These are phyloP conservation scores for Plasmodium adleri DNA, from an alignment of 169 alveolate genomes.

Conservation along the genomic window DNA sequence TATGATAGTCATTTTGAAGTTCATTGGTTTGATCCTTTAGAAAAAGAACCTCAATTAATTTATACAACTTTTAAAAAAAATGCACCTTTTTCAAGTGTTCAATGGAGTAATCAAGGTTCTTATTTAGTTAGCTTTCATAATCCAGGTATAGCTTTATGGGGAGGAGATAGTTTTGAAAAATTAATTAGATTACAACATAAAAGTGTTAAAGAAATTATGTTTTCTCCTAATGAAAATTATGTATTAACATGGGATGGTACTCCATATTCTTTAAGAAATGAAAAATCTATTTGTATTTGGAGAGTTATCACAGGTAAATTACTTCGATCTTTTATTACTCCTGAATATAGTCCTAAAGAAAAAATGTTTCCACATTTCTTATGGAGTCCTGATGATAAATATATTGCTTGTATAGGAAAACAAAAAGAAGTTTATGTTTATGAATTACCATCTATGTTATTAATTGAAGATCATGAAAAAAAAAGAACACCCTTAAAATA, in stretches of 20 bases:
- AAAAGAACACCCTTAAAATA: slow-evolving; percentile 89
- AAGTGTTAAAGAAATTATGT: slow-evolving; percentile 89
- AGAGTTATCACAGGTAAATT: slow-evolving; percentile 90
- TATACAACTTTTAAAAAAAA: slow-evolving; percentile 90
- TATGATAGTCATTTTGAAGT: slow-evolving; percentile 90
- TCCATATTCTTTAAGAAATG: slow-evolving; percentile 87
- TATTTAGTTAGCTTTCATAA: slow-evolving; percentile 91
- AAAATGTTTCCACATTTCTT: slow-evolving; percentile 86
- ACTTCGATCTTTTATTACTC: slow-evolving; percentile 85
- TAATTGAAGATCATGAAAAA: slow-evolving; percentile 85
- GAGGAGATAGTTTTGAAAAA: slow-evolving; percentile 90
- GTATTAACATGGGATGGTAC: slow-evolving; percentile 93
- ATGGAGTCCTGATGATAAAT: slow-evolving; percentile 91
- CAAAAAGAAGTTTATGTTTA: slow-evolving; percentile 83
- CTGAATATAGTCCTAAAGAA: slow-evolving; percentile 85
- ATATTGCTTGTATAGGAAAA: slow-evolving; percentile 86
- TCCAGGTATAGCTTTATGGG: slow-evolving; percentile 93
- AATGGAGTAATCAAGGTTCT: slow-evolving; percentile 94
- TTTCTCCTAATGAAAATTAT: slow-evolving; percentile 92
- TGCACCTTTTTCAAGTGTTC: slow-evolving; percentile 92
- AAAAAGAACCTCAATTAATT: slow-evolving; percentile 87
- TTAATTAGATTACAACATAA: slow-evolving; percentile 91
- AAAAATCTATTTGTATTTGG: slow-evolving; percentile 91
- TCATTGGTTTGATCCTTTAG: slow-evolving; percentile 91
- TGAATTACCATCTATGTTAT: slow-evolving; percentile 87